phyloP scores from a whole-genome alignment of 805 yeast genomes.

The Blastobotrys terrestris region DNA sequence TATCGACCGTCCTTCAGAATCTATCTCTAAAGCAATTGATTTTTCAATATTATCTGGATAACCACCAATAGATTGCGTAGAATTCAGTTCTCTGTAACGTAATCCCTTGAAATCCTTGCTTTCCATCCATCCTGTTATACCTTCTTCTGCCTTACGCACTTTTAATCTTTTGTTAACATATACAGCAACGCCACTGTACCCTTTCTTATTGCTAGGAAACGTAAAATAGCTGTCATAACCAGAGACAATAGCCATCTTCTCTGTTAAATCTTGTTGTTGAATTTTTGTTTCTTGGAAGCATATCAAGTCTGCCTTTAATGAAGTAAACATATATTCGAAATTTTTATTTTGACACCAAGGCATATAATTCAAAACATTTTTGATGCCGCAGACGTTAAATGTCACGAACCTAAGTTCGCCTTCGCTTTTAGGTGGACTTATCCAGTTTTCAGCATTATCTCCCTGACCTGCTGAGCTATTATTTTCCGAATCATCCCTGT shows the following conservation, averaged over 20 bases:
- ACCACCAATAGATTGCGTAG: slow-evolving; percentile 55
- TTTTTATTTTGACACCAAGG: slow-evolving; percentile 65
- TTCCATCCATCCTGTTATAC: slow-evolving; percentile 64
- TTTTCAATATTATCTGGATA: slow-evolving; percentile 43
- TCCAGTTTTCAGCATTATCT: no score
- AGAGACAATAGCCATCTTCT: slow-evolving; percentile 44
- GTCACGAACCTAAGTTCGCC: slow-evolving; percentile 45
- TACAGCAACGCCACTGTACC: slow-evolving; percentile 89
- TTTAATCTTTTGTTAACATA: slow-evolving; percentile 51
- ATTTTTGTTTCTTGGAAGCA: slow-evolving; percentile 83
- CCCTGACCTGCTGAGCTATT: no score
- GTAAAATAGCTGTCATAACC: slow-evolving; percentile 63
- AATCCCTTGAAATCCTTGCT: slow-evolving; percentile 15
- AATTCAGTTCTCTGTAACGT: slow-evolving; percentile 27
- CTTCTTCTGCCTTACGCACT: slow-evolving; percentile 80
- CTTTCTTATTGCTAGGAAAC: slow-evolving; percentile 61
- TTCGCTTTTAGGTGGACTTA: background rate
- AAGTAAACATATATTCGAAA: slow-evolving; percentile 40
- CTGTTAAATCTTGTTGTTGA: slow-evolving; percentile 42
- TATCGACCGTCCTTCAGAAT: slow-evolving; percentile 79
- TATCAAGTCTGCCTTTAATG: slow-evolving; percentile 66
- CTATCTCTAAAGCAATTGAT: slow-evolving; percentile 44
- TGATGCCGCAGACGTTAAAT: slow-evolving; percentile 80
- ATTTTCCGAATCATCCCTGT: no score
- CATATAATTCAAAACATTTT: slow-evolving; percentile 71